Evolutionary conservation across 345 rosid genomes (phyloP).

Genomic region (Hibiscus mutabilis): DNA sequence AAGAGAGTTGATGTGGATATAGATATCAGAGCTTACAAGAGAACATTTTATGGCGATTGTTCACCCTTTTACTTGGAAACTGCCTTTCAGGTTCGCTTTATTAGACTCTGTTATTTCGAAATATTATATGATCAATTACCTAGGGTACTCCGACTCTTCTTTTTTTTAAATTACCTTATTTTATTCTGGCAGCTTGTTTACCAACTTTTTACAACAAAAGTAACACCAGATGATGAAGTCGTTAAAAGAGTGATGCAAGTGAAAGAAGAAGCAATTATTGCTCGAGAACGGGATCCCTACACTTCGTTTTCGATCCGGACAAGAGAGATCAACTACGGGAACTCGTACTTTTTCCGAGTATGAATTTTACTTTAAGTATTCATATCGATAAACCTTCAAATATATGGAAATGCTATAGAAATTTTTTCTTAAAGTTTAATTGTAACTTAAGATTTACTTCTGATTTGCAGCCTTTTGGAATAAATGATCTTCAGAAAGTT

Average conservation of each 20-base stretch:
- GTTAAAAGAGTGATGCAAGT: constrained; percentile 85
- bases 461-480: constrained; percentile 65
- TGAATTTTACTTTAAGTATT: neutral
- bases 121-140: neutral
- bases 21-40: constrained; percentile 63
- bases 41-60: constrained; percentile 85
- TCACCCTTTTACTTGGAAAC: constrained; percentile 88
- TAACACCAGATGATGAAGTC: constrained; percentile 78
- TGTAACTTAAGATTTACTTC: neutral
- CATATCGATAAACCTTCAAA: neutral
- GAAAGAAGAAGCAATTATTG: constrained; percentile 83
- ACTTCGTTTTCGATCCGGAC: constrained; percentile 75
- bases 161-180: neutral
- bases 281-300: constrained; percentile 90
- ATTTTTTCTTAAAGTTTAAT: neutral
- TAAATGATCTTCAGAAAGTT: constrained; percentile 62
- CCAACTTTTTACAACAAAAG: constrained; percentile 64
- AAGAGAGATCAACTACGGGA: constrained; percentile 82
- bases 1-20: constrained; percentile 87
- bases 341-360: constrained; percentile 86
- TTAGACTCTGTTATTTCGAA: neutral
- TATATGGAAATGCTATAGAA: neutral
- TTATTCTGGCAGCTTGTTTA: constrained; percentile 61
- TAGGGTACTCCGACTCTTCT: neutral
- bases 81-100: constrained; percentile 73